phyloP scores from a whole-genome alignment of 1,139 yeast species.

The Zygoascus meyerae region DNA sequence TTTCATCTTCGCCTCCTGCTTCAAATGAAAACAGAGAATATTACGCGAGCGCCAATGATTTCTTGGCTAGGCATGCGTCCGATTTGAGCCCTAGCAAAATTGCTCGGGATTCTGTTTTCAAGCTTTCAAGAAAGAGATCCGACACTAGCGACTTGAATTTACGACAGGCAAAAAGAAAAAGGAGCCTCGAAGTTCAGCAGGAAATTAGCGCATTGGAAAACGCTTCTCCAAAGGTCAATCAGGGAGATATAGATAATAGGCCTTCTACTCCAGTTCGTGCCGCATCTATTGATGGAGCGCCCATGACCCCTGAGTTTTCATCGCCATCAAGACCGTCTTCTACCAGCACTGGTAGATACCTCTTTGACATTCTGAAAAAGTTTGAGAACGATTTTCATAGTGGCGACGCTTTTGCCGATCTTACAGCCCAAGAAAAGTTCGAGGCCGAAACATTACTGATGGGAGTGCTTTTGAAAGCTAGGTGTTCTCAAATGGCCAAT shows the following conservation, averaged over 20 bases:
- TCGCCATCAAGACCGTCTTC: constrained; percentile 2
- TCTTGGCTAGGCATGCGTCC: no score
- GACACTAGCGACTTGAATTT: background rate
- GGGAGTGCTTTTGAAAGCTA: constrained; percentile 7
- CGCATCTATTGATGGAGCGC: background rate
- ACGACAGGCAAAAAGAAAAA: background rate
- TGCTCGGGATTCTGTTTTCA: no score
- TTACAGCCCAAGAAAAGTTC: constrained; percentile 8
- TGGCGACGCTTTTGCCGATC: constrained; percentile 6
- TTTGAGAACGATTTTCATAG: constrained; percentile 7
- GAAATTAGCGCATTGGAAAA: background rate
- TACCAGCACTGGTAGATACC: constrained; percentile 2
- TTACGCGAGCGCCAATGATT: no score
- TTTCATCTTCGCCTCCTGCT: no score
- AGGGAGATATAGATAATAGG: background rate
- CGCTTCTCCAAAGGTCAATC: background rate
- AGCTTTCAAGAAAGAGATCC: background rate
- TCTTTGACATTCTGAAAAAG: constrained; percentile 7
- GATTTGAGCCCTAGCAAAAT: no score
- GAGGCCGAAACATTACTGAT: constrained; percentile 11
- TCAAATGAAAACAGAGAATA: no score
- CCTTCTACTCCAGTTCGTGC: constrained; percentile 7
- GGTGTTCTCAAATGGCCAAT: constrained; percentile 8
- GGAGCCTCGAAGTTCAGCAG: background rate
- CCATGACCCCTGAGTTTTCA: constrained; percentile 10